Evolutionary conservation across 1,139 yeast species (phyloP), one percentile per base, ranked within the genome.

Genomic region (Lodderomyces metapsilosis): DNA sequence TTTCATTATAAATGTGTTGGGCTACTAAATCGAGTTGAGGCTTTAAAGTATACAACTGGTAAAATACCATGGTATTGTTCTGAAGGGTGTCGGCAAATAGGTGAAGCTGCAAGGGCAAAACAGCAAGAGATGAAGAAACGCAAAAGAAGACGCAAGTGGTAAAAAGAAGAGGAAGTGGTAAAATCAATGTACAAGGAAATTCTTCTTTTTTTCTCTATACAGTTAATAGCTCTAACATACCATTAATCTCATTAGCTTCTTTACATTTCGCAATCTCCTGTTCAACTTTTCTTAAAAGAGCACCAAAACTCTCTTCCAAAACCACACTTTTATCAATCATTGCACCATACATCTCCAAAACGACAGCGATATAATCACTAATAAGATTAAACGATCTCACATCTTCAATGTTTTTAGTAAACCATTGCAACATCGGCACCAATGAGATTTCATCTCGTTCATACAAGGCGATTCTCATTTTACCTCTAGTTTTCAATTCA

Each of bases 221-320:
- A 41, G 79, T 80, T 53, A 91, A 72, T 51, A 92, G 65, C 62
- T 88, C 94, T 54, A 92, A 72, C 98, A 92, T 92, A 46, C 98
- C 98, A 54, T 86, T 88, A 39, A 92, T 82, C 58, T 82, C 85
- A 61, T 84, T 85, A 7, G 98, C 96, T 59, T 91, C 96, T 57
- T 82, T 80, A 37, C 96, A 88, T 56, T 84, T 83, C 45, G 72
- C 75, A 33, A 89, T 80, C 64, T 91, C 97, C 28, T 67, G 59
- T 45, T 76, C 76, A 34, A 91, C 74, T 54, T 79, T 80, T 54
- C 74, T 76, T 54, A 75, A 72, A 49, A 92, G 67, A 44, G 76
- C 76, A 38, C 72, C 64, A 43, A 88, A 67, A 44, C 86, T 71
- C 52, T 85, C 94, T 51, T 85, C 91, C 50, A 92, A 70, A 5